These are phyloP conservation scores for Kwoniella dendrophila DNA, from an alignment of 768 basidiomycete genomes.

Conservation along the genomic window DNA sequence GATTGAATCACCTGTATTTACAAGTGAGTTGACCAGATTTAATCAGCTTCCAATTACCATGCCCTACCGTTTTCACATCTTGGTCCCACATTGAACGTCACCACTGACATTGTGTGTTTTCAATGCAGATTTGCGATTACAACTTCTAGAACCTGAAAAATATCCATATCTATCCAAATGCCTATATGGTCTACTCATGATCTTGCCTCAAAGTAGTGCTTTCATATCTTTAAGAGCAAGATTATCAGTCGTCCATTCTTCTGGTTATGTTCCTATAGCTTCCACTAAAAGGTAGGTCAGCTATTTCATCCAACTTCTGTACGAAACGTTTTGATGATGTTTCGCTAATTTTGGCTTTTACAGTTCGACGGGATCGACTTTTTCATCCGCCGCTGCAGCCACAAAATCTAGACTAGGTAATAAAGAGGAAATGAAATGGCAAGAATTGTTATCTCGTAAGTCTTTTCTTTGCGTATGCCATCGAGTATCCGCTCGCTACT, in stretches of 20 bases:
- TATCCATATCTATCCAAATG: constrained; percentile 97
- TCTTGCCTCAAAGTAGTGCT: constrained; percentile 93
- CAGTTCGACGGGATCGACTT: constrained; percentile 17
- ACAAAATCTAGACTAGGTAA: constrained; percentile 73
- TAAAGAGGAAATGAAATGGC: constrained; percentile 95
- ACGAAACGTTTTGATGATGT: neutral
- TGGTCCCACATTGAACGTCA: too few relatives aligned
- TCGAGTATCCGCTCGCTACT: neutral
- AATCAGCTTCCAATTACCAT: neutral
- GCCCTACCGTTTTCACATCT: too few relatives aligned
- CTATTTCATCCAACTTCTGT: neutral
- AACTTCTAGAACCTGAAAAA: constrained; percentile 94
- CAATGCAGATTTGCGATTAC: constrained; percentile 66
- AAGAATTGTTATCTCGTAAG: constrained; percentile 74
- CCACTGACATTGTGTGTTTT: too few relatives aligned
- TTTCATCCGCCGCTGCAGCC: constrained; percentile 48
- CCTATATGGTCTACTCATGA: constrained; percentile 93
- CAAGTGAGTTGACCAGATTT: constrained; percentile 64
- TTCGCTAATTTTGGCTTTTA: neutral
- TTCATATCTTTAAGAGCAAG: constrained; percentile 93
- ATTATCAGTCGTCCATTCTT: constrained; percentile 89
- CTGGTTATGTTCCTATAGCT: constrained; percentile 82
- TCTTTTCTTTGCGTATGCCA: constrained; percentile 4
- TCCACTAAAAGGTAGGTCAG: constrained; percentile 75
- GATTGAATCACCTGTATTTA: constrained; percentile 97